Evolutionary conservation across 2,329 filamentous ascomycete species (phyloP), one percentile per base, ranked within the genome.

Genomic region (Aspergillus hortae): DNA sequence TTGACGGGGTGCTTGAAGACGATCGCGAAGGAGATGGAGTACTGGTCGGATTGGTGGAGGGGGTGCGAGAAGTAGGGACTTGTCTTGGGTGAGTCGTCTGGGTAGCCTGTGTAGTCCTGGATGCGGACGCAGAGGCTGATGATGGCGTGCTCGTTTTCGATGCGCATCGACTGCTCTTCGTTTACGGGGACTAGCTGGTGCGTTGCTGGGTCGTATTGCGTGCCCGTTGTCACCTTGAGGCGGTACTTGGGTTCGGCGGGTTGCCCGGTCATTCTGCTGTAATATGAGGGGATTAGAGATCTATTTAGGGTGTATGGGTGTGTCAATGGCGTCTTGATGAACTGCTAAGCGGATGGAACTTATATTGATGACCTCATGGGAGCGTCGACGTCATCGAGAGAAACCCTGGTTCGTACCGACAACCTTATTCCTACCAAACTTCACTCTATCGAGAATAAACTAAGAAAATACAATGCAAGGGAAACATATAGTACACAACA

Each of bases 11-110:
- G 62, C 62, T 88, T 89, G n/a, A 88, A 89, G 0, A 81, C 84
- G 69, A 96, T 89, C 43, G 83, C 81, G 66, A 96, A 87, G 30
- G 83, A 80, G 62, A 97, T 90, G 62, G 86, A 89, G 77, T 96
- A 96, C 67, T 90, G 88, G 71, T 96, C 92, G 56, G 79, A 76
- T 19, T 75, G 76, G 68, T 95, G 91, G 15, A 82, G 79, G 5
- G 85, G 81, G 5, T 82, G 74, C 12, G 80, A 76, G 77, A 97
- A 96, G 75, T 96, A 96, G 1, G 85, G 74, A 7, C 86, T 89
- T 0, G 87, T 87, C 4, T 74, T 65, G 0, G 90, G 88, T 1
- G 89, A 89, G 59, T 75, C 71, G 43, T 77, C 73, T 1, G 91
- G 90, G n/a, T 92, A 79, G n/a, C 91, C 72, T 17, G 77, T 76